Conservation (phyloP, 805 yeast genomes). For the Soucietia sequanensis region DNA sequence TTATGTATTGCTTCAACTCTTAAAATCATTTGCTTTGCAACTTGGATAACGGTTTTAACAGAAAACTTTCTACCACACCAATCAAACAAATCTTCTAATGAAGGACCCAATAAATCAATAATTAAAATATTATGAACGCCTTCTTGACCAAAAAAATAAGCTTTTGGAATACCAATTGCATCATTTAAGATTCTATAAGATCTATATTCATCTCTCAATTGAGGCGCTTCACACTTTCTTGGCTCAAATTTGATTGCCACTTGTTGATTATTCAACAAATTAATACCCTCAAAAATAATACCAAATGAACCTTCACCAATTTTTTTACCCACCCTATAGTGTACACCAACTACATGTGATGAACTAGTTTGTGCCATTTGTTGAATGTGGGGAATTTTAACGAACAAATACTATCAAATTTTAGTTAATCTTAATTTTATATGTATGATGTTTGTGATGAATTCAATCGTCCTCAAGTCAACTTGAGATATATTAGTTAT, state of each 20-base stretch:
- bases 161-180: slow-evolving; percentile 84
- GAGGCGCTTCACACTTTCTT: slow-evolving; percentile 96
- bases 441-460: too few species aligned
- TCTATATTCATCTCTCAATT: slow-evolving; percentile 91
- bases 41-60: slow-evolving; percentile 87
- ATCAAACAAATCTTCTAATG: slow-evolving; percentile 92
- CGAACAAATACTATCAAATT: too few species aligned
- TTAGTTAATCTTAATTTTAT: too few species aligned
- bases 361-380: slow-evolving; percentile 39
- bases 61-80: slow-evolving; percentile 95
- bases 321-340: slow-evolving; percentile 94
- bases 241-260: slow-evolving; percentile 98
- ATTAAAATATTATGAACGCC: slow-evolving; percentile 94
- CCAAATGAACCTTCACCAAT: slow-evolving; percentile 99
- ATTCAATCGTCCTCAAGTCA: too few species aligned
- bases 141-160: slow-evolving; percentile 98
- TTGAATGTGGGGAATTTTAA: too few species aligned
- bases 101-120: slow-evolving; percentile 92
- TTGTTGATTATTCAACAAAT: slow-evolving; percentile 84
- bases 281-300: slow-evolving; percentile 93
- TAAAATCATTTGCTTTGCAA: slow-evolving; percentile 91
- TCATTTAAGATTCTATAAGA: slow-evolving; percentile 89
- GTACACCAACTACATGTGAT: slow-evolving; percentile 83
- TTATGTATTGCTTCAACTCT: slow-evolving; percentile 85
- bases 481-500: too few species aligned